phyloP scores from a whole-genome alignment of 805 yeast species.

The Ogataea sp. region DNA sequence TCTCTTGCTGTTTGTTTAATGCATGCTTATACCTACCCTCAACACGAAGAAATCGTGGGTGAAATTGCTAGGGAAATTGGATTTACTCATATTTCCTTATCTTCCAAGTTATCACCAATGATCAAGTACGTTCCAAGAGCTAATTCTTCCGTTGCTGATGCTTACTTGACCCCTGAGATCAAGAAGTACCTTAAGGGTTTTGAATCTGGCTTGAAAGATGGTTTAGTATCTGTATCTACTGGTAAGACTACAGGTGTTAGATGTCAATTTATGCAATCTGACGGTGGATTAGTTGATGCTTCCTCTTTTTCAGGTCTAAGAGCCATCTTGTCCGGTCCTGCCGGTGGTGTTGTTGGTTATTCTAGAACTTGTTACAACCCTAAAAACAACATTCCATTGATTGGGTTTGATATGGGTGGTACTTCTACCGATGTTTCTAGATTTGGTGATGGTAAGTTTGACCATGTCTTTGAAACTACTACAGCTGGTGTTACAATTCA shows the following conservation, averaged over 20 bases:
- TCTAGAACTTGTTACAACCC: constrained; percentile 70
- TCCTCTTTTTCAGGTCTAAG: constrained; percentile 75
- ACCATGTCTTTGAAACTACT: constrained; percentile 74
- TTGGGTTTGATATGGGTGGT: constrained; percentile 90
- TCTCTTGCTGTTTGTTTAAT: constrained; percentile 66
- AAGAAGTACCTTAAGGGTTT: constrained; percentile 56
- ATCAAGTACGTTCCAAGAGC: constrained; percentile 69
- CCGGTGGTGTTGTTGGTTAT: constrained; percentile 95
- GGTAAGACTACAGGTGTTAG: constrained; percentile 21
- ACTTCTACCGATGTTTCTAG: constrained; percentile 83
- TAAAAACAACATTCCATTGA: constrained; percentile 46
- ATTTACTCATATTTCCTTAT: constrained; percentile 55
- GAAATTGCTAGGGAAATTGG: constrained; percentile 56
- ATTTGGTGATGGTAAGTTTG: constrained; percentile 60
- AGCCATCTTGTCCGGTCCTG: constrained; percentile 92
- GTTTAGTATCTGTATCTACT: constrained; percentile 27
- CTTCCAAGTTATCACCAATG: constrained; percentile 68
- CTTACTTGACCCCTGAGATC: constrained; percentile 76
- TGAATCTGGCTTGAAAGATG: constrained; percentile 50
- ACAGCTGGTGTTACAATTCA: constrained; percentile 80
- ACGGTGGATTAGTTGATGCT: constrained; percentile 89
- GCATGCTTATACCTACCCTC: constrained; percentile 66
- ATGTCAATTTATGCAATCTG: constrained; percentile 90
- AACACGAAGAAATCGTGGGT: constrained; percentile 57
- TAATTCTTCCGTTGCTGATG: constrained; percentile 73